A percentile compares a stretch with the other conserved stretches of the same genome.
phyloP scores from a whole-genome alignment of 768 basidiomycete genomes.

The Kwoniella sp. region DNA sequence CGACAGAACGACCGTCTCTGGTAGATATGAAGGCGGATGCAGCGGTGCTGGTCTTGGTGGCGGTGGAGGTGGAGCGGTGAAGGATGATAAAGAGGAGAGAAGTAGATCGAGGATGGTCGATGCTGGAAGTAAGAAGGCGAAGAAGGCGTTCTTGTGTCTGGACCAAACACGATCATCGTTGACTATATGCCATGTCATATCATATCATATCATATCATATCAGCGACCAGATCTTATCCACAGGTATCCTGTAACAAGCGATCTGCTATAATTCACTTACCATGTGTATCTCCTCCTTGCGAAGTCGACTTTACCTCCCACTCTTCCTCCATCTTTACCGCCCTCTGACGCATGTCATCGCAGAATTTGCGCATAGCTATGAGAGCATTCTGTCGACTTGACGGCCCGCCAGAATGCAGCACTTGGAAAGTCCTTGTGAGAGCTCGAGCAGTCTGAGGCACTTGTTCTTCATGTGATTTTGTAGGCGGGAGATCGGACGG shows the following conservation, averaged over 20 bases:
- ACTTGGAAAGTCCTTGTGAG: conserved; percentile 23
- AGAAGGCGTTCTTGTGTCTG: conserved; percentile 26
- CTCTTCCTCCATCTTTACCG: background rate
- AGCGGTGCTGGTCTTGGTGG: background rate
- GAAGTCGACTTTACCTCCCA: too few relatives aligned
- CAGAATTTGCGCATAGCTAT: conserved; percentile 21
- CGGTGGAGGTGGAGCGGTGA: background rate
- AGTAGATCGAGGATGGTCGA: conserved; percentile 26
- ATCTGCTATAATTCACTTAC: background rate
- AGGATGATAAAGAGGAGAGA: background rate
- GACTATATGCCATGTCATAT: too few relatives aligned
- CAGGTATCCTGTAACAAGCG: background rate
- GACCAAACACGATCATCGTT: conserved; percentile 12
- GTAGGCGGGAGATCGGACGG: background rate
- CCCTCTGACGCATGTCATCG: background rate
- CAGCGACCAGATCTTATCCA: background rate
- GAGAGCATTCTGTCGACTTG: conserved; percentile 19
- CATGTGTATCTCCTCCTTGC: background rate
- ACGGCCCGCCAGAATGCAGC: conserved; percentile 27
- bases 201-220: too few relatives aligned
- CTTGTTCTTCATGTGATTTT: background rate
- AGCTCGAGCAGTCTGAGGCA: conserved; percentile 4
- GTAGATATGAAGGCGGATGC: background rate
- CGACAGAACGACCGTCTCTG: background rate
- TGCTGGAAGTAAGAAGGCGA: conserved; percentile 27